phyloP scores from a whole-genome alignment of 257 asterid genomes.

The Avicennia marina region DNA sequence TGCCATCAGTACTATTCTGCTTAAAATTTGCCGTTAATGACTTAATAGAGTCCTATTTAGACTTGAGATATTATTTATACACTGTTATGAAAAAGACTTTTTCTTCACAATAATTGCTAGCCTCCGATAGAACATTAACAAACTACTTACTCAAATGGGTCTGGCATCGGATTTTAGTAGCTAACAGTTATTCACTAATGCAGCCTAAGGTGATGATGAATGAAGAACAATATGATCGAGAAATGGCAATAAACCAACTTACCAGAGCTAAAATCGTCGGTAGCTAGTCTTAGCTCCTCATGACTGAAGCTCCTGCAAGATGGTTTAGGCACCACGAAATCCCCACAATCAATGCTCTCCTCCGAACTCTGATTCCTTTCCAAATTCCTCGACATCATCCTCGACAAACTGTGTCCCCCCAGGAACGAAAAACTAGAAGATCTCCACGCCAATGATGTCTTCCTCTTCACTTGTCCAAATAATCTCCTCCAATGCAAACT shows the following conservation, averaged over 20 bases:
- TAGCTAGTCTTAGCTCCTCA: slow-evolving; percentile 57
- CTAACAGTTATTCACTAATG: too few species aligned
- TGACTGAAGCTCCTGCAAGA: slow-evolving; percentile 70
- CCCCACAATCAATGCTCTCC: slow-evolving; percentile 49
- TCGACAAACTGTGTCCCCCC: slow-evolving; percentile 22
- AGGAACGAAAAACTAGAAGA: slow-evolving; percentile 19
- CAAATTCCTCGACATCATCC: slow-evolving; percentile 23
- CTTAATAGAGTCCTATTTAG: too few species aligned
- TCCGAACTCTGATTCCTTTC: slow-evolving; percentile 57
- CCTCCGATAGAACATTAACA: too few species aligned
- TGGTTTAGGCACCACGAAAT: slow-evolving; percentile 54
- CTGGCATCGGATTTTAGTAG: too few species aligned
- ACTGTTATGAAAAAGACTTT: too few species aligned
- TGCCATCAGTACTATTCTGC: too few species aligned
- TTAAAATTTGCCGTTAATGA: too few species aligned
- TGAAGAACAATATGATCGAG: not conserved
- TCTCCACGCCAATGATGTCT: slow-evolving; percentile 21
- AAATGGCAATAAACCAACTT: not conserved
- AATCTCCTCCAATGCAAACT: slow-evolving; percentile 36
- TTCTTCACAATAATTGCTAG: too few species aligned
- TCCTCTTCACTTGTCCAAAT: slow-evolving; percentile 34
- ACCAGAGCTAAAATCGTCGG: slow-evolving; percentile 64
- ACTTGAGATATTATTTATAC: too few species aligned
- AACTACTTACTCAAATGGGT: too few species aligned
- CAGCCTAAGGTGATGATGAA: too few species aligned